Percentiles rank a stretch among this genome's conserved stretches.
These are phyloP conservation scores for Populus alba DNA, from an alignment of 345 rosid species.

Conservation along the genomic window DNA sequence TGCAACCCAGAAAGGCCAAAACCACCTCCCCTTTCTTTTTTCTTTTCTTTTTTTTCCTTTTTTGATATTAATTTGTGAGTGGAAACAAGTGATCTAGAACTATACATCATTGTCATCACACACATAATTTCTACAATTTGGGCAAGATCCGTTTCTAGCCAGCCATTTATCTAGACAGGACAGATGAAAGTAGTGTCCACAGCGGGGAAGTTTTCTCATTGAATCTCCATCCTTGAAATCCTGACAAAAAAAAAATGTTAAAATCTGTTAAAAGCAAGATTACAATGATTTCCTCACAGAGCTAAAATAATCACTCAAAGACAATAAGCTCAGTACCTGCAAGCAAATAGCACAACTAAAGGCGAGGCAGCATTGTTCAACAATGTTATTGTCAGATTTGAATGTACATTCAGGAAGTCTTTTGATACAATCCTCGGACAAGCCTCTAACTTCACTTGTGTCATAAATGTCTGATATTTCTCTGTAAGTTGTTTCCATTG, in stretches of 20 bases:
- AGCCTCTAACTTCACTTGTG: slow-evolving; percentile 42
- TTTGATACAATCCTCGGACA: slow-evolving; percentile 36
- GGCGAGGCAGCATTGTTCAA: slow-evolving; percentile 13
- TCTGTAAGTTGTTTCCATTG: slow-evolving; percentile 43
- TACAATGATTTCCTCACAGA: not conserved
- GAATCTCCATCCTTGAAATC: slow-evolving; percentile 58
- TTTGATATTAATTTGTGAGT: not conserved
- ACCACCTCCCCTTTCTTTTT: too few species aligned
- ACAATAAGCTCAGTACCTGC: slow-evolving; percentile 37
- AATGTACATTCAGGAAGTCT: slow-evolving; percentile 42
- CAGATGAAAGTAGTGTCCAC: slow-evolving; percentile 67
- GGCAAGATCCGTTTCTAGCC: slow-evolving; percentile 54
- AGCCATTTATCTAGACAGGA: slow-evolving; percentile 75
- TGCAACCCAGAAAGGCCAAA: too few species aligned
- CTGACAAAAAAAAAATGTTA: slow-evolving; percentile 22
- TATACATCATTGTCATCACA: not conserved
- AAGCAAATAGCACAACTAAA: slow-evolving; percentile 64
- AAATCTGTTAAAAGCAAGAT: not conserved
- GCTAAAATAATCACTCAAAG: not conserved
- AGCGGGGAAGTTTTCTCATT: slow-evolving; percentile 53
- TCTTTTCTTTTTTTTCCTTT: too few species aligned
- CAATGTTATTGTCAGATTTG: slow-evolving; percentile 10
- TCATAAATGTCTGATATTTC: slow-evolving; percentile 64
- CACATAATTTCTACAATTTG: slow-evolving; percentile 63
- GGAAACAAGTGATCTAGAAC: not conserved